Percentiles rank a stretch among this genome's conserved stretches.
Evolutionary conservation across 1,139 yeast species (phyloP).

Genomic region (Taphrina betulina): DNA sequence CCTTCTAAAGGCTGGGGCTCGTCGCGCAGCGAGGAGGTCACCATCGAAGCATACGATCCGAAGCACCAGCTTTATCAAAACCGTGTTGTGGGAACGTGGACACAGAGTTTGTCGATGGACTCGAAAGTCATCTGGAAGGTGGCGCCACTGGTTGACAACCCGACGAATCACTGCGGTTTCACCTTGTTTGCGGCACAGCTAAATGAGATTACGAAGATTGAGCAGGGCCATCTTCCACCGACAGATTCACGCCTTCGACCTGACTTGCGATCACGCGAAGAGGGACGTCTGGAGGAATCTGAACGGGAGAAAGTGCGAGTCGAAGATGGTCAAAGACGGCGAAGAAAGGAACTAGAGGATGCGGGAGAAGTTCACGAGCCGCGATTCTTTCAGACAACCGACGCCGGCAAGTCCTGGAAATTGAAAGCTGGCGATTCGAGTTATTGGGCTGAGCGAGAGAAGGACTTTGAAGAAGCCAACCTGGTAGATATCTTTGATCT

Average conservation of each 20-base stretch:
- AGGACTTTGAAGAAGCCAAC: neutral
- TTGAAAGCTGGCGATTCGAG: conserved; percentile 32
- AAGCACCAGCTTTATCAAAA: conserved; percentile 44
- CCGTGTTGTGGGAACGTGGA: conserved; percentile 73
- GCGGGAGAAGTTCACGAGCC: conserved; percentile 55
- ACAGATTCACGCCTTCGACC: conserved; percentile 90
- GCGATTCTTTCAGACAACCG: conserved; percentile 58
- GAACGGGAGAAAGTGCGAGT: conserved; percentile 64
- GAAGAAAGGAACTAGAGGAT: conserved; percentile 63
- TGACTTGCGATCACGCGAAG: conserved; percentile 70
- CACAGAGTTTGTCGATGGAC: conserved; percentile 51
- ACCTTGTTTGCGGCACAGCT: conserved; percentile 77
- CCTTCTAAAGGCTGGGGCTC: conserved; percentile 43
- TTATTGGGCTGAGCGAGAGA: conserved; percentile 36
- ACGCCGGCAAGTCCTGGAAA: conserved; percentile 27
- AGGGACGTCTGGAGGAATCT: conserved; percentile 66
- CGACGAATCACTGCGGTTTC: conserved; percentile 73
- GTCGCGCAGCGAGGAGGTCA: conserved; percentile 77
- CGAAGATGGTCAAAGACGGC: conserved; percentile 76
- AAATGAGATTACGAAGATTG: conserved; percentile 73
- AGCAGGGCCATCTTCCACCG: conserved; percentile 64
- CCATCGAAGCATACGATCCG: conserved; percentile 54
- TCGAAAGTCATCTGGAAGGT: conserved; percentile 58
- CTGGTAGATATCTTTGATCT: conserved; percentile 1
- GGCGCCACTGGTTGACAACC: conserved; percentile 61